These are phyloP conservation scores for Benincasa hispida DNA, from an alignment of 306 rosid genomes.

Conservation along the genomic window DNA sequence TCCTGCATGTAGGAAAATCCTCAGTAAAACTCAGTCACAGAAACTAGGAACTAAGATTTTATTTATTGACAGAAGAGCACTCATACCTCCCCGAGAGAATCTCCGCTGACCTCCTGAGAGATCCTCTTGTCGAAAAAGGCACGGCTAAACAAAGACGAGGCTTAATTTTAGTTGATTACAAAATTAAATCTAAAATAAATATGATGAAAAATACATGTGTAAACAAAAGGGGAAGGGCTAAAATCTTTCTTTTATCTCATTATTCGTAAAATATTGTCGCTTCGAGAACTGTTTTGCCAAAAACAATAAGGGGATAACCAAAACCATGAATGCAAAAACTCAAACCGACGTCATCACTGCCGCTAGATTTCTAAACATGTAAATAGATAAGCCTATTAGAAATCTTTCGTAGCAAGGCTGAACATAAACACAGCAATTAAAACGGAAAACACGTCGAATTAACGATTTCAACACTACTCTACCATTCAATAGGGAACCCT, in stretches of 20 bases:
- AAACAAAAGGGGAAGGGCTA: not conserved
- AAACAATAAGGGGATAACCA: not conserved
- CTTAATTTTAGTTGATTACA: not conserved
- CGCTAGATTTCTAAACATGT: not conserved
- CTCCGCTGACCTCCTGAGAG: conserved; percentile 54
- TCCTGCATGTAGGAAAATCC: conserved; percentile 16
- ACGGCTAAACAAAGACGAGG: conserved; percentile 17
- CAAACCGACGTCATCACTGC: not conserved
- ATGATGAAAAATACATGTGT: too few species aligned
- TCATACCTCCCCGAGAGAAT: conserved; percentile 44
- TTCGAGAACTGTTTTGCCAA: not conserved
- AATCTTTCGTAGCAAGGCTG: not conserved
- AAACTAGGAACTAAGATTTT: not conserved
- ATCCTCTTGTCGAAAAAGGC: conserved; percentile 51
- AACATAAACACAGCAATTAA: not conserved
- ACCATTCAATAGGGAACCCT: not conserved
- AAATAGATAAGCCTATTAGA: not conserved
- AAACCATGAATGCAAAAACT: not conserved
- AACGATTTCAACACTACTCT: not conserved
- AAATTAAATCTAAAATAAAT: not conserved
- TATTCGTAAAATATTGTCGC: not conserved
- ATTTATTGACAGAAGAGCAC: not conserved
- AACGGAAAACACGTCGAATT: not conserved
- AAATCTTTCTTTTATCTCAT: not conserved
- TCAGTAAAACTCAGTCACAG: not conserved